These are phyloP conservation scores for Diaporthe citriasiana DNA, from an alignment of 2,329 filamentous ascomycete species.

Conservation along the genomic window DNA sequence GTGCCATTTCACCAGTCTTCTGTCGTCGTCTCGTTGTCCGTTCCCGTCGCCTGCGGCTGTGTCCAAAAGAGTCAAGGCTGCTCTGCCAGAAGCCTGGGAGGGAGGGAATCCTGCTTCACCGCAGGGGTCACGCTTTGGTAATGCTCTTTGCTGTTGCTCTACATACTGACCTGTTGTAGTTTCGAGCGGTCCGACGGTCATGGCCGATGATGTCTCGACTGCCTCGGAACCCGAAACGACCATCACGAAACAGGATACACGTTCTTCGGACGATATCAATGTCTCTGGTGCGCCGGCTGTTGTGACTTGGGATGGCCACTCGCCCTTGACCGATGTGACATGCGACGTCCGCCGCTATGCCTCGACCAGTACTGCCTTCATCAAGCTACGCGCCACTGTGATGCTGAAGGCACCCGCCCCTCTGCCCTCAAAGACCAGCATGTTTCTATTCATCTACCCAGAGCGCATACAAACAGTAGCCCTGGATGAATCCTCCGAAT, in stretches of 20 bases:
- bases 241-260: neutral
- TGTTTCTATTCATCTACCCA: slow-evolving; percentile 30
- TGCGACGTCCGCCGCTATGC: slow-evolving; percentile 31
- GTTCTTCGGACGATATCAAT: slow-evolving; percentile 6
- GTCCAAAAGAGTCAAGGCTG: slow-evolving; percentile 38
- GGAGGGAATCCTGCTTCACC: slow-evolving; percentile 35
- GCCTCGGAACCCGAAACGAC: slow-evolving; percentile 21
- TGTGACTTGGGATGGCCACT: slow-evolving; percentile 5
- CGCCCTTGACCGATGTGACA: slow-evolving; percentile 19
- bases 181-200: neutral
- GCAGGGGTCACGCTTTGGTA: slow-evolving; percentile 19
- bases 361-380: slow-evolving; percentile 33
- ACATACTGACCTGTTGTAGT: slow-evolving; percentile 7
- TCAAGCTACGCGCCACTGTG: slow-evolving; percentile 32
- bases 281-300: slow-evolving; percentile 20
- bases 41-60: neutral
- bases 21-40: neutral
- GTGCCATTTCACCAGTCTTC: slow-evolving; percentile 20
- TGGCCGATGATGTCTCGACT: slow-evolving; percentile 33
- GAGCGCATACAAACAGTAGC: slow-evolving; percentile 15
- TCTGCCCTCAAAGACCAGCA: slow-evolving; percentile 12
- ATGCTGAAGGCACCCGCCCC: slow-evolving; percentile 1
- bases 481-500: neutral
- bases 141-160: neutral
- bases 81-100: slow-evolving; percentile 40